Base-by-base conservation (phyloP, 768 basidiomycete genomes). In the Psilocybe subaeruginosa region DNA sequence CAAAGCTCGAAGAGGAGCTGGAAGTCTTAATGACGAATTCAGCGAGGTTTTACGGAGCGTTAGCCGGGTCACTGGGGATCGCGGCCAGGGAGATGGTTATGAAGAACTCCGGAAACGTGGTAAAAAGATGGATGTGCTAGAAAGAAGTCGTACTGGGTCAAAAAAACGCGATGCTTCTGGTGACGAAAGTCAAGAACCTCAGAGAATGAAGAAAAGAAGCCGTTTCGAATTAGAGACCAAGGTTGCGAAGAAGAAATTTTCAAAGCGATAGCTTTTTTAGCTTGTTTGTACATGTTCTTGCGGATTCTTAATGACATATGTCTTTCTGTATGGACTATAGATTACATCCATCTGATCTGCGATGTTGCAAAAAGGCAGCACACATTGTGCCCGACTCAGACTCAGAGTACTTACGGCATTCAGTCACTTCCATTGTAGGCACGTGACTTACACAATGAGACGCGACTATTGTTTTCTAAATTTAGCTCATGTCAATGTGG, bases 1-100 rank as follows among this genome's bases (percentile, higher is more conserved):
- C 27, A 78, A 82, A 56, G 79, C 84, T n/a, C 79, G 88, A 29
- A 72, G 84, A 29, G 73, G 85, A 50, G 87, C 85, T 8, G 89
- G 87, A 16, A 92, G 90, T 1, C 77, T 95, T 46, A 91, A 89
- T 64, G 92, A 91, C 66, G 95, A 94, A 73, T 96, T 96, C 68
- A 85, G 82, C 9, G 94, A 95, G 65, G 82, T 97, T 33, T 73
- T 96, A 35, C 82, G 79, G 64, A 83, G 85, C 27, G 84, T 88
- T 9, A 84, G 82, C 46, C 77, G 85, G 58, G 74, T 72, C 43
- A 79, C 77, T 37, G 76, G 73, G 37, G 70, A 76, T 37, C 73
- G 72, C 49, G 70, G 78, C 46, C 78, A 75, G 17, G 74, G 82
- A 6, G 92, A 93, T 70, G 94, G 92, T 8, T 96, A 96, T 60